phyloP scores from a whole-genome alignment of 1,284 basidiomycete species.

The Papiliotrema nemorosa region DNA sequence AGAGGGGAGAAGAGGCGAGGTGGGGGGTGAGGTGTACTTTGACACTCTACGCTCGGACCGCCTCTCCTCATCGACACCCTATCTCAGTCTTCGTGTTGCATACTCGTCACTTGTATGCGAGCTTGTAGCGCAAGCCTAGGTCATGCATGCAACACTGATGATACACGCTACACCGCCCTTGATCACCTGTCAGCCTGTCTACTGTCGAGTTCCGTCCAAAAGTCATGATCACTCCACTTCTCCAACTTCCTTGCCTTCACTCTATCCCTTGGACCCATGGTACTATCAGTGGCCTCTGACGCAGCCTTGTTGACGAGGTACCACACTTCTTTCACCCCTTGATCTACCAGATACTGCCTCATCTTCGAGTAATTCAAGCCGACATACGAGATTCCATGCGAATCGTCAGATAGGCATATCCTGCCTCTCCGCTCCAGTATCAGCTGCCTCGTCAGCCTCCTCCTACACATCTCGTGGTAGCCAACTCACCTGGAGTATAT shows the following conservation, averaged over 20 bases:
- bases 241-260: conserved; percentile 20
- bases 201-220: neutral
- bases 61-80: too few relatives aligned
- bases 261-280: conserved; percentile 39
- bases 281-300: conserved; percentile 50
- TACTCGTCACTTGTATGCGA: too few relatives aligned
- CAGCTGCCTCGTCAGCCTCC: conserved; percentile 53
- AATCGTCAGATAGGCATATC: conserved; percentile 89
- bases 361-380: conserved; percentile 77
- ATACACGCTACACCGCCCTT: too few relatives aligned
- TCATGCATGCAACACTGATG: too few relatives aligned
- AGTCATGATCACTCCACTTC: neutral
- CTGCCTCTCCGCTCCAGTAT: conserved; percentile 66
- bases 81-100: too few relatives aligned
- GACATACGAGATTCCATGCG: conserved; percentile 83
- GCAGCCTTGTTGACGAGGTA: conserved; percentile 48
- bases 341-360: conserved; percentile 62
- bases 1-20: too few relatives aligned
- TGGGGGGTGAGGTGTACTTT: too few relatives aligned
- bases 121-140: too few relatives aligned
- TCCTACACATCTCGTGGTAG: neutral
- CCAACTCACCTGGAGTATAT: conserved; percentile 66
- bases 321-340: conserved; percentile 69
- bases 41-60: too few relatives aligned
- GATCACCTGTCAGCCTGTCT: neutral